Base-by-base conservation (phyloP, 2,329 filamentous ascomycete genomes). In the Zarea fungicola region DNA sequence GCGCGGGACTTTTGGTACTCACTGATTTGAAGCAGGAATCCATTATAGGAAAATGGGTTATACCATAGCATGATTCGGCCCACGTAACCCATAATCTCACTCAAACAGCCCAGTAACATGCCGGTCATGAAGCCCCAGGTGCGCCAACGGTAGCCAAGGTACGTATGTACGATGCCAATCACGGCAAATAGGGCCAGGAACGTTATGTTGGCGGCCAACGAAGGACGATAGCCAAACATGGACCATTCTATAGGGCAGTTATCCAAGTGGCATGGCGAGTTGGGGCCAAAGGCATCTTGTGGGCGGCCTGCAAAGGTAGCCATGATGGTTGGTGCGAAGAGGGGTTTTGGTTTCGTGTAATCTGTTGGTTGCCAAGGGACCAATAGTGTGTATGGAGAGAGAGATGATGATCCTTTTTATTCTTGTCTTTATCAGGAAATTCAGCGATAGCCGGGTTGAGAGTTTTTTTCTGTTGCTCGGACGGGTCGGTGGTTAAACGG, bases 11-110 rank as follows among this genome's bases (percentile, higher is more conserved):
- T n/a, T n/a, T n/a, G n/a, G n/a, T 40, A 63, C 71, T 41, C 59
- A 77, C 76, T 68, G 54, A 85, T 84, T 60, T 87, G 80, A n/a
- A 85, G 73, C 60, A 85, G 73, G 60, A 87, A 87, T 7, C 74
- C 79, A 11, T 60, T 59, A 59, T 83, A 76, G 41, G 61, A 69
- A 58, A 82, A 86, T 0, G 81, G 79, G 56, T 85, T 77, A 37
- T 73, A 53, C 54, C 75, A 73, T 51, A 83, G 66, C 57, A 81
- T 60, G 44, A 85, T 68, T 10, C 84, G 73, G 3, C 81, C 84
- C 1, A 67, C 63, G 54, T 87, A 87, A 16, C 84, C 84, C 28
- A 84, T 58, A 10, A 84, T 71, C 56, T 84, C 82, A 41, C 72
- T 68, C 6, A 75, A 34, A 54, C 75, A 80, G 39, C 83, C 83